These are phyloP conservation scores for Hyaloperonospora brassicae DNA, from an alignment of 352 stramenopile genomes.

Conservation along the genomic window DNA sequence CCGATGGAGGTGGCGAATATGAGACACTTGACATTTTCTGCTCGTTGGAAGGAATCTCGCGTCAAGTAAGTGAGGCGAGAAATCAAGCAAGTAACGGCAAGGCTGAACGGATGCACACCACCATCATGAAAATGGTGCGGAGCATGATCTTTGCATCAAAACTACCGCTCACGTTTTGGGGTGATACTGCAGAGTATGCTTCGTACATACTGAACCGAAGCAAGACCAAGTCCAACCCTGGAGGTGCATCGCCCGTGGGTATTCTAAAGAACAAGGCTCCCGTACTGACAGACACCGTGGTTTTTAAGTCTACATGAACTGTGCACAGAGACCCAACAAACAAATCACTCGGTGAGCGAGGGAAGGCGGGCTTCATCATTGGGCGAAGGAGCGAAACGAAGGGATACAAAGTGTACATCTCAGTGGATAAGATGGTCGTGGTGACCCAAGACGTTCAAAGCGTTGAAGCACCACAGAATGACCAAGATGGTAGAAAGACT, in stretches of 20 bases:
- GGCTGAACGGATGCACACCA: not conserved
- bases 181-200: not conserved
- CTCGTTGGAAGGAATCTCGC: too few species aligned
- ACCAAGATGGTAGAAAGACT: too few species aligned
- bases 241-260: conserved; percentile 4
- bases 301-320: conserved; percentile 10
- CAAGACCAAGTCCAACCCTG: not conserved
- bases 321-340: conserved; percentile 9
- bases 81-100: not conserved
- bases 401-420: conserved; percentile 14
- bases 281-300: conserved; percentile 1
- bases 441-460: conserved; percentile 7
- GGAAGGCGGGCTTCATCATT: conserved; percentile 5
- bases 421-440: conserved; percentile 3
- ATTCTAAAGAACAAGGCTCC: not conserved
- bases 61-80: not conserved
- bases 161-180: not conserved
- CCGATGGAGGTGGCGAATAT: too few species aligned
- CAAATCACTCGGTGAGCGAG: not conserved
- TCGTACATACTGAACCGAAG: not conserved
- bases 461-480: too few species aligned
- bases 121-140: not conserved
- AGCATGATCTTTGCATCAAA: not conserved
- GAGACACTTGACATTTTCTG: too few species aligned
- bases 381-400: conserved; percentile 13